Conservation (phyloP, 78 protist genomes). For the Pigoraptor vietnamica region DNA sequence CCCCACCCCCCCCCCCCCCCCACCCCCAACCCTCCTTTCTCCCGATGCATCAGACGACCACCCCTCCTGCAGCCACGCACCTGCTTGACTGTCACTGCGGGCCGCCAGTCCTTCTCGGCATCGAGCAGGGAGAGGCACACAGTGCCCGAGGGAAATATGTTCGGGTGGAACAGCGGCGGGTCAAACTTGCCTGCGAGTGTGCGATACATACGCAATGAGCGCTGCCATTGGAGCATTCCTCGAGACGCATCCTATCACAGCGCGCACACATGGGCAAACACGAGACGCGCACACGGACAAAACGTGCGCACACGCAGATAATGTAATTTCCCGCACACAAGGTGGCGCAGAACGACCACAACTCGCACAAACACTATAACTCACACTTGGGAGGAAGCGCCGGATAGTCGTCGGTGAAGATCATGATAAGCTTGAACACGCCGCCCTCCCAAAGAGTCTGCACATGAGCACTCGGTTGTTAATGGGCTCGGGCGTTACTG, state of each 20-base stretch:
- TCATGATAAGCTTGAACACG: conserved; percentile 63
- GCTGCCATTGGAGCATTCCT: neutral
- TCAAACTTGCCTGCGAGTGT: conserved; percentile 20
- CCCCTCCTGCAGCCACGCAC: conserved; percentile 13
- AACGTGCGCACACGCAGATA: neutral
- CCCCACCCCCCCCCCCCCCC: too few species aligned
- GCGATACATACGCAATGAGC: neutral
- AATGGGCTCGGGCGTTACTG: too few species aligned
- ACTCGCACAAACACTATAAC: too few species aligned
- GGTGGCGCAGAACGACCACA: too few species aligned
- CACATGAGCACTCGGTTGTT: neutral
- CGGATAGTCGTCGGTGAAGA: conserved; percentile 92
- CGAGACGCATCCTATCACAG: neutral
- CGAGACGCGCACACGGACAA: neutral
- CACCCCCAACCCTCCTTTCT: too few species aligned
- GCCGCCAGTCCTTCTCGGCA: conserved; percentile 94
- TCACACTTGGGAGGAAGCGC: conserved; percentile 88
- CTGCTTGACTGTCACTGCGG: conserved; percentile 84
- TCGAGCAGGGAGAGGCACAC: conserved; percentile 92
- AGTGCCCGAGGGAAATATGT: conserved; percentile 91
- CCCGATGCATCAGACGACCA: too few species aligned
- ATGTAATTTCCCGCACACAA: neutral
- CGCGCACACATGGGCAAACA: too few species aligned
- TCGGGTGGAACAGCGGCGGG: conserved; percentile 68
- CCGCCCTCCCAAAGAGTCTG: conserved; percentile 92